Conservation (phyloP, 2,329 filamentous ascomycete species). For the Pseudocercospora crystallina region DNA sequence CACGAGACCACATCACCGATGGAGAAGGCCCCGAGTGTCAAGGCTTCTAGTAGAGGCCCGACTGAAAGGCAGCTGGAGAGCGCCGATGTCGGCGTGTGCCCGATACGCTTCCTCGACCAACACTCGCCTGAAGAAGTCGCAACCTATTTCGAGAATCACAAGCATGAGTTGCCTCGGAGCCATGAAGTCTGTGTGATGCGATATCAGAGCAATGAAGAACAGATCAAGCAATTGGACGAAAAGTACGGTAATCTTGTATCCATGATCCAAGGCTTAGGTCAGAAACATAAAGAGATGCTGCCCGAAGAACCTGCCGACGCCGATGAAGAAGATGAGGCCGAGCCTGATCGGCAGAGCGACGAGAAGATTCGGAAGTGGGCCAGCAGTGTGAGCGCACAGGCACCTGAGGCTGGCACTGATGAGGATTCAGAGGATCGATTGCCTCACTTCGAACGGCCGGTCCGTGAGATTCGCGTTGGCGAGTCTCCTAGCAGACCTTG, state of each 20-base stretch:
- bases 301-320: slow-evolving; percentile 56
- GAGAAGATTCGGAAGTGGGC: slow-evolving; percentile 85
- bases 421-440: slow-evolving; percentile 60
- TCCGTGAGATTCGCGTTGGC: slow-evolving; percentile 88
- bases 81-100: slow-evolving; percentile 65
- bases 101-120: slow-evolving; percentile 88
- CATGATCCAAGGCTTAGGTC: slow-evolving; percentile 89
- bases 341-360: slow-evolving; percentile 53
- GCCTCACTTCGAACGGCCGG: slow-evolving; percentile 75
- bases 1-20: slow-evolving; percentile 17
- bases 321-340: slow-evolving; percentile 43
- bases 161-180: slow-evolving; percentile 89
- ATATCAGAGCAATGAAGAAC: slow-evolving; percentile 82
- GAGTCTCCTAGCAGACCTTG: slow-evolving; percentile 91
- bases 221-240: slow-evolving; percentile 83
- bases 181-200: slow-evolving; percentile 89
- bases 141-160: slow-evolving; percentile 90
- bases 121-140: slow-evolving; percentile 92
- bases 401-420: slow-evolving; percentile 43
- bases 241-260: slow-evolving; percentile 90
- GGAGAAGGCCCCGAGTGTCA: slow-evolving; percentile 13
- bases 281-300: slow-evolving; percentile 84
- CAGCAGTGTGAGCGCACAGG: slow-evolving; percentile 65
- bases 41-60: slow-evolving; percentile 11
- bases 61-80: slow-evolving; percentile 24